A percentile compares a stretch with the other conserved stretches of the same genome.
phyloP scores from a whole-genome alignment of 2,329 filamentous ascomycete species.

The Cordyceps fumosorosea region DNA sequence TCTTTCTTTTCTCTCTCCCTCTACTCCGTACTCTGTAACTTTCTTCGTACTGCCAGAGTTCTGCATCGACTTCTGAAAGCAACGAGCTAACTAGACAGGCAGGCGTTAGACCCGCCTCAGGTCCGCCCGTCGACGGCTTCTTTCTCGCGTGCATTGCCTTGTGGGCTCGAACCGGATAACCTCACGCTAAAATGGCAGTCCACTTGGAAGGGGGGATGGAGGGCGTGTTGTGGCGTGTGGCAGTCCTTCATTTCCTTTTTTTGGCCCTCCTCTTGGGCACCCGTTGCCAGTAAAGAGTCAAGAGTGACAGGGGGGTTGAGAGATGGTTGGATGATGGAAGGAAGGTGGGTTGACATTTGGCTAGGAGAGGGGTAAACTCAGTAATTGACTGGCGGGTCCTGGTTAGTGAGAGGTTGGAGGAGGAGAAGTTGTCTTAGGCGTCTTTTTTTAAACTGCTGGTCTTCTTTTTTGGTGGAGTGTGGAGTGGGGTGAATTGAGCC shows the following conservation, averaged over 20 bases:
- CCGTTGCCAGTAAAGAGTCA: slow-evolving; percentile 4
- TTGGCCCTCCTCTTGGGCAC: not conserved
- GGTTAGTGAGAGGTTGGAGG: not conserved
- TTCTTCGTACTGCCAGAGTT: not conserved
- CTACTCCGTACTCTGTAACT: too few species aligned
- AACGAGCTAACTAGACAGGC: not conserved
- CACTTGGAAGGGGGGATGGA: not conserved
- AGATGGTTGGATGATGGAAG: not conserved
- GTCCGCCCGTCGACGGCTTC: slow-evolving; percentile 10
- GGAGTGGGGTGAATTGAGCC: too few species aligned
- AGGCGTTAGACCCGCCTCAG: not conserved
- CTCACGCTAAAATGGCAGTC: not conserved
- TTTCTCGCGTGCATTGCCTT: slow-evolving; percentile 13
- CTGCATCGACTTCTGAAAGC: too few species aligned
- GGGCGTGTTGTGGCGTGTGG: slow-evolving; percentile 4
- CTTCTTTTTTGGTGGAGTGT: too few species aligned
- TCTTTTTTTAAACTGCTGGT: too few species aligned
- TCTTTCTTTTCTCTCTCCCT: too few species aligned
- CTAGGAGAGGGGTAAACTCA: not conserved
- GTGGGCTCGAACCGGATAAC: slow-evolving; percentile 13
- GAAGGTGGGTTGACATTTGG: not conserved
- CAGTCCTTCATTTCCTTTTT: slow-evolving; percentile 13
- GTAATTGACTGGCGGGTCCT: too few species aligned
- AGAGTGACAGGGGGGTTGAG: not conserved
- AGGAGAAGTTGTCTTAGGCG: too few species aligned